Evolutionary conservation across 2,329 filamentous ascomycete genomes (phyloP).

Genomic region (Colletotrichum karsti): DNA sequence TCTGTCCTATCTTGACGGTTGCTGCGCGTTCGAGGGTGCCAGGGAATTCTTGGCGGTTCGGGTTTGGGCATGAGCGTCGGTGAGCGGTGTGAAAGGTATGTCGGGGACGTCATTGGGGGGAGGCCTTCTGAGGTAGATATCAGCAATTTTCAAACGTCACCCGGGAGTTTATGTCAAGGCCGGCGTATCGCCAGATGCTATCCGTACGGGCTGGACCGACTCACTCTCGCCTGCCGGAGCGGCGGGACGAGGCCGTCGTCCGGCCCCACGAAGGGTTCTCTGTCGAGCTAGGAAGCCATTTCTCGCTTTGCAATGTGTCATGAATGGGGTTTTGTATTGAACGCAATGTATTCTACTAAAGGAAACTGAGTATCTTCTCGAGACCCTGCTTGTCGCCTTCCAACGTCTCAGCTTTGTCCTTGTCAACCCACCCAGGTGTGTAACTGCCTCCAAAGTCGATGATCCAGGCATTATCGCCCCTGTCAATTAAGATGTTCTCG

Average conservation of each 20-base stretch:
- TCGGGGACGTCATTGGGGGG: no score
- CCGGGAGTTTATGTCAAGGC: no score
- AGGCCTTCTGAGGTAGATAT: no score
- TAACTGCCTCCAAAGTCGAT: constrained; percentile 41
- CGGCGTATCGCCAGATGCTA: no score
- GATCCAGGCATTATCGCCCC: constrained; percentile 38
- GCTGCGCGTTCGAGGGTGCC: constrained; percentile 1
- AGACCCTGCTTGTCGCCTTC: constrained; percentile 35
- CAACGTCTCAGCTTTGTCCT: constrained; percentile 33
- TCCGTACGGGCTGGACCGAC: no score
- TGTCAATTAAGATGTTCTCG: constrained; percentile 39
- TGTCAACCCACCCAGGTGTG: constrained; percentile 39
- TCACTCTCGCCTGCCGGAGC: no score
- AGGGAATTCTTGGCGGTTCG: constrained; percentile 4
- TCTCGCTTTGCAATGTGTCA: no score
- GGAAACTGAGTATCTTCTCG: constrained; percentile 19
- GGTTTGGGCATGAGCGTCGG: constrained; percentile 21
- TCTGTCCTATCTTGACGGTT: neutral
- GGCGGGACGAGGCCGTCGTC: no score
- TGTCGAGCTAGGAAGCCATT: no score
- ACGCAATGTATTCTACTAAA: neutral
- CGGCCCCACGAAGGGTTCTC: no score
- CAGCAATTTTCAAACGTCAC: no score
- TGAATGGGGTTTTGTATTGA: neutral
- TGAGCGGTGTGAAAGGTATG: no score